Evolutionary conservation across 495 filamentous ascomycete species (phyloP).

Genomic region (Aspergillus leporis): DNA sequence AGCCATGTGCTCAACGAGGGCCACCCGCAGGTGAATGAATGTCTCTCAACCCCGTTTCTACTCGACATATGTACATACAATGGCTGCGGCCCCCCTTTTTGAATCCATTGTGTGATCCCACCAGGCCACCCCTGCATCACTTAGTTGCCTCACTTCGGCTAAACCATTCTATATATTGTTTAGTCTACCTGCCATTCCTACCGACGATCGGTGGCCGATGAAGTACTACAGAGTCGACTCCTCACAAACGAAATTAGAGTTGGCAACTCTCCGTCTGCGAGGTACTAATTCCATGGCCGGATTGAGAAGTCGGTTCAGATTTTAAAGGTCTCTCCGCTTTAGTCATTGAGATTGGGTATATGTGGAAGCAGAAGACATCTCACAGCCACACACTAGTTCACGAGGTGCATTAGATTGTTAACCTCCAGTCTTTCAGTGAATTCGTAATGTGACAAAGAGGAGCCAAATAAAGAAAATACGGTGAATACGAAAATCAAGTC

Average conservation of each 20-base stretch:
- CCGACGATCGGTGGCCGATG: not conserved
- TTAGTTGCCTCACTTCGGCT: not conserved
- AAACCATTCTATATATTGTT: not conserved
- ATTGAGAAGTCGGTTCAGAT: not conserved
- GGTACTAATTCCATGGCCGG: not conserved
- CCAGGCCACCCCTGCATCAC: not conserved
- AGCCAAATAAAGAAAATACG: no score
- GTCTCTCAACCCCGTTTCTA: slow-evolving; percentile 10
- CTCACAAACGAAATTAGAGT: not conserved
- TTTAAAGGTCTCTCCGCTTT: not conserved
- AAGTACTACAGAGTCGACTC: not conserved
- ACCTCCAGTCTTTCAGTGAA: not conserved
- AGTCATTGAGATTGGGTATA: not conserved
- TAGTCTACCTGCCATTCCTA: not conserved
- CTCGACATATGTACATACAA: not conserved
- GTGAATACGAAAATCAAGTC: no score
- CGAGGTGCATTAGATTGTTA: not conserved
- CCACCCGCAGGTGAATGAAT: slow-evolving; percentile 9
- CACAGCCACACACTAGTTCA: no score
- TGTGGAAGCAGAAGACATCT: no score
- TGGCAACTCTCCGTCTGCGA: not conserved
- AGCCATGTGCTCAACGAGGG: slow-evolving; percentile 8
- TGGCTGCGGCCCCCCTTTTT: not conserved
- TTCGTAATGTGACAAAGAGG: no score
- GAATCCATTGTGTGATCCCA: not conserved